Conservation (phyloP, 208 protist species). For the Trypanosoma lewisi region DNA sequence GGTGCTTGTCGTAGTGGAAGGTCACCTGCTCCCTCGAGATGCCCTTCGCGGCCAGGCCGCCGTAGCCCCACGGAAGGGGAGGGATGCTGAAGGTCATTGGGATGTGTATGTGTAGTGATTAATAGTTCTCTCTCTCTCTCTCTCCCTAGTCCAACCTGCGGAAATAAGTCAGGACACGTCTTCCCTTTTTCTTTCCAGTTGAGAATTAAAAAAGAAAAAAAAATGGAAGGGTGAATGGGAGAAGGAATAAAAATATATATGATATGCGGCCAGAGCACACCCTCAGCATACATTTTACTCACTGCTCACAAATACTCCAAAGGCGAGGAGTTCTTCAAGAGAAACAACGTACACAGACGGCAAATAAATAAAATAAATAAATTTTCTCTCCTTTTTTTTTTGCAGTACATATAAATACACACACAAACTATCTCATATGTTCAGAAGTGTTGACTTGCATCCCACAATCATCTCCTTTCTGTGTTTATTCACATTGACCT, state of each 20-base stretch:
- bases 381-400: neutral
- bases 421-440: too few relatives aligned
- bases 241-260: too few relatives aligned
- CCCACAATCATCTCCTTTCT: too few relatives aligned
- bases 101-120: neutral
- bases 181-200: too few relatives aligned
- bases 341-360: neutral
- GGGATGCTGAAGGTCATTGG: conserved; percentile 68
- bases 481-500: too few relatives aligned
- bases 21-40: conserved; percentile 87
- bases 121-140: neutral
- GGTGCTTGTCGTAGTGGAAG: conserved; percentile 93
- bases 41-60: conserved; percentile 78
- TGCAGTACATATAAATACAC: neutral
- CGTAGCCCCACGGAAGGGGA: conserved; percentile 75
- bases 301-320: neutral
- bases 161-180: too few relatives aligned
- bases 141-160: too few relatives aligned
- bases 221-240: too few relatives aligned
- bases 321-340: neutral
- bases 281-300: too few relatives aligned
- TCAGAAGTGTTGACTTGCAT: too few relatives aligned
- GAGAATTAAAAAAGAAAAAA: too few relatives aligned
- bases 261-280: too few relatives aligned
- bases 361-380: neutral